Evolutionary conservation across 2,329 filamentous ascomycete genomes (phyloP).

Genomic region (Alternaria brassicae): DNA sequence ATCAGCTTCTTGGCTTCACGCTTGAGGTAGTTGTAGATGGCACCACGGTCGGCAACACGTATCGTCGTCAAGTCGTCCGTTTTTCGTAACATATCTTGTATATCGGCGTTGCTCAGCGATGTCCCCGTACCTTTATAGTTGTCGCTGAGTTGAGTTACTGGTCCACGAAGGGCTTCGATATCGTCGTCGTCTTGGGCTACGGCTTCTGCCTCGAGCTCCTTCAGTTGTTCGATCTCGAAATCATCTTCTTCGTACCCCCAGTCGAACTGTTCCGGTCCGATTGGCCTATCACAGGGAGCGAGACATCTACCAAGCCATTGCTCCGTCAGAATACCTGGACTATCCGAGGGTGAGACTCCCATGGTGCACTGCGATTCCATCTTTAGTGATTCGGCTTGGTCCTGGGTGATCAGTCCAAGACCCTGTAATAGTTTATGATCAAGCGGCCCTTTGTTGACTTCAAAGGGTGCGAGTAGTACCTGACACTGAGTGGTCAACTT

Average conservation of each 20-base stretch:
- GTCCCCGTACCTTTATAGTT: conserved; percentile 46
- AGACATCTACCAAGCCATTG: conserved; percentile 66
- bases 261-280: conserved; percentile 58
- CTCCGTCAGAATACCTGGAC: conserved; percentile 52
- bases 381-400: conserved; percentile 69
- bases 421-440: conserved; percentile 57
- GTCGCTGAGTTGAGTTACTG: conserved; percentile 45
- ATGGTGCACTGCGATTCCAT: conserved; percentile 57
- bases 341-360: conserved; percentile 38
- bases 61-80: conserved; percentile 68
- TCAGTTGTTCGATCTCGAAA: conserved; percentile 66
- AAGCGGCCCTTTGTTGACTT: conserved; percentile 27
- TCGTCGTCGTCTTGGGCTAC: conserved; percentile 61
- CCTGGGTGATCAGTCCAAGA: conserved; percentile 65
- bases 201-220: conserved; percentile 66
- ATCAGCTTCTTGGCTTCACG: conserved; percentile 60
- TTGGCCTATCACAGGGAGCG: conserved; percentile 54
- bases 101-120: conserved; percentile 36
- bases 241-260: conserved; percentile 67
- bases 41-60: conserved; percentile 62
- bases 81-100: conserved; percentile 48
- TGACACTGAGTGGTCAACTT: conserved; percentile 35
- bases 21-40: conserved; percentile 72
- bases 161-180: conserved; percentile 50
- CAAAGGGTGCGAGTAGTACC: conserved; percentile 36